Evolutionary conservation across 2,329 filamentous ascomycete genomes (phyloP).

Genomic region (Fusarium sp.): DNA sequence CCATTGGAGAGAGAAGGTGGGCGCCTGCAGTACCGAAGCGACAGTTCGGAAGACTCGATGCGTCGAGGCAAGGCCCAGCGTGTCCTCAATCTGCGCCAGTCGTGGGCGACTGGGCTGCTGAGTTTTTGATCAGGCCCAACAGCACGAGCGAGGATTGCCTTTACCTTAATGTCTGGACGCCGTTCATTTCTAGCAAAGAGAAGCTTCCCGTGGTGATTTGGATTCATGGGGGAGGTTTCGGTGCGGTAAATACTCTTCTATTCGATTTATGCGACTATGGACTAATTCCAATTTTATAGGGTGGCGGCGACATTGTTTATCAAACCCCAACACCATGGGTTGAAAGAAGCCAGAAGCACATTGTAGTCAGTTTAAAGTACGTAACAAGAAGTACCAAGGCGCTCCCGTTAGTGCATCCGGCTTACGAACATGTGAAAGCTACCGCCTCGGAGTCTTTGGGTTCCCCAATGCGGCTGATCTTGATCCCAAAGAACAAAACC

Average conservation of each 20-base stretch:
- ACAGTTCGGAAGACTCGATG: neutral
- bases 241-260: neutral
- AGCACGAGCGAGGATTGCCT: conserved; percentile 20
- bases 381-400: neutral
- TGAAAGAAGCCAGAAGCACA: conserved; percentile 15
- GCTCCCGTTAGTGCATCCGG: too few relatives aligned
- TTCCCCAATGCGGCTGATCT: conserved; percentile 10
- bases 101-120: conserved; percentile 3
- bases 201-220: conserved; percentile 11
- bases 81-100: conserved; percentile 20
- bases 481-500: neutral
- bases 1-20: conserved; percentile 7
- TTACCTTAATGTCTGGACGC: conserved; percentile 13
- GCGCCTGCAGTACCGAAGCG: conserved; percentile 1
- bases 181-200: neutral
- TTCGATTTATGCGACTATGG: too few relatives aligned
- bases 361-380: conserved; percentile 24
- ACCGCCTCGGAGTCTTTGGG: conserved; percentile 12
- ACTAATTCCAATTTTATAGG: neutral
- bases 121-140: conserved; percentile 21
- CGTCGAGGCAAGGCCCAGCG: neutral
- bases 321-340: conserved; percentile 12
- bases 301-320: conserved; percentile 14
- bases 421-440: neutral
- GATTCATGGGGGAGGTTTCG: conserved; percentile 17